Conservation (phyloP, 305 asterid species). For the Plantago rigida region DNA sequence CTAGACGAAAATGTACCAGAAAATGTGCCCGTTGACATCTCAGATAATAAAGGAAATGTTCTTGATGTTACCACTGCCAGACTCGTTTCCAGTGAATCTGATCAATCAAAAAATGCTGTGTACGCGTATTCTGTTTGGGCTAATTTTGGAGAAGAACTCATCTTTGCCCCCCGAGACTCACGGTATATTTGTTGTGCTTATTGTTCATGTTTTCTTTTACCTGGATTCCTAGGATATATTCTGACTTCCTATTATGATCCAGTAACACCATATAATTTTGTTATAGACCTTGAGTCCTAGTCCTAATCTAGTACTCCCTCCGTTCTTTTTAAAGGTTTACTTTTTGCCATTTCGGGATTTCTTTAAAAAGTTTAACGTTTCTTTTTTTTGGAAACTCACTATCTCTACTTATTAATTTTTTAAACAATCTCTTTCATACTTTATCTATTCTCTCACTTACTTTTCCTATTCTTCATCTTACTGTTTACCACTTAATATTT, state of each 20-base stretch:
- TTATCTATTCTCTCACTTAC: too few relatives aligned
- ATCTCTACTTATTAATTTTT: too few relatives aligned
- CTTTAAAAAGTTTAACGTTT: too few relatives aligned
- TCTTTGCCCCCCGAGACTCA: slow-evolving; percentile 63
- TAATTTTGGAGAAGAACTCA: slow-evolving; percentile 50
- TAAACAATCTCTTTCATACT: too few relatives aligned
- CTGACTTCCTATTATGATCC: neutral
- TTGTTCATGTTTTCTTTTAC: slow-evolving; percentile 22
- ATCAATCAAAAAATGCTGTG: slow-evolving; percentile 37
- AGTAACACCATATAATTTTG: neutral
- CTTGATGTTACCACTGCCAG: slow-evolving; percentile 49
- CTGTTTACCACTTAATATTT: too few relatives aligned
- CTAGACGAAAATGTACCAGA: slow-evolving; percentile 47
- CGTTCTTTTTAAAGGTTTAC: too few relatives aligned
- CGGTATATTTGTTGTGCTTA: slow-evolving; percentile 40
- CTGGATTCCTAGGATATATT: slow-evolving; percentile 9
- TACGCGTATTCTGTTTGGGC: slow-evolving; percentile 84
- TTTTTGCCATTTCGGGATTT: too few relatives aligned
- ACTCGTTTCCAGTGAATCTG: slow-evolving; percentile 38
- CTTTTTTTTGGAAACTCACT: too few relatives aligned
- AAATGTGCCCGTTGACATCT: slow-evolving; percentile 50
- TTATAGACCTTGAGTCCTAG: too few relatives aligned
- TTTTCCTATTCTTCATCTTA: too few relatives aligned
- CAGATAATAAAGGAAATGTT: slow-evolving; percentile 44
- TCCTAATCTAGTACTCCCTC: too few relatives aligned